A percentile compares a stretch with the other conserved stretches of the same genome.
Evolutionary conservation across 768 basidiomycete genomes (phyloP).

Genomic region (Lepiota subincarnata): DNA sequence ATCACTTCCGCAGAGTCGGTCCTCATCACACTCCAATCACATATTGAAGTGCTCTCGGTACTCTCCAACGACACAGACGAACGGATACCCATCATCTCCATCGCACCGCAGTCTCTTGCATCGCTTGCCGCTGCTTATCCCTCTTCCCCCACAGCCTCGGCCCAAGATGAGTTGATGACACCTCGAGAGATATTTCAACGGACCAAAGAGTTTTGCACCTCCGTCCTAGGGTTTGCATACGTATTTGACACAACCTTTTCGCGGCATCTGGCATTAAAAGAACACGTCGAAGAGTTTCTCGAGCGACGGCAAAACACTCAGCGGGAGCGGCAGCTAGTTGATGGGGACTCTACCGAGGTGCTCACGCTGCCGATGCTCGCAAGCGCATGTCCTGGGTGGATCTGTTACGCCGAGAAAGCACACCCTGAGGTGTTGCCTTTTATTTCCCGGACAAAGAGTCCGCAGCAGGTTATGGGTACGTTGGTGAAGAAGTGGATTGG

Average conservation of each 20-base stretch:
- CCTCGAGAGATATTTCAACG: constrained; percentile 64
- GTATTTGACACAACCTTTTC: constrained; percentile 96
- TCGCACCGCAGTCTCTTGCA: constrained; percentile 33
- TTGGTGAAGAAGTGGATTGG: constrained; percentile 90
- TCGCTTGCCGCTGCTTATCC: constrained; percentile 16
- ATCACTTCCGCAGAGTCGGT: constrained; percentile 98
- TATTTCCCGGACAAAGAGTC: constrained; percentile 83
- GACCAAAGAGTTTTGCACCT: constrained; percentile 63
- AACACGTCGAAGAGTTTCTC: constrained; percentile 76
- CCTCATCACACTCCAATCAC: constrained; percentile 93
- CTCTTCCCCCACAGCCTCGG: constrained; percentile 19
- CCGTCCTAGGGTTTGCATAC: constrained; percentile 69
- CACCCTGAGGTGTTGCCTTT: constrained; percentile 92
- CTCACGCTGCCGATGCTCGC: constrained; percentile 78
- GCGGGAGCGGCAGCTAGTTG: constrained; percentile 23
- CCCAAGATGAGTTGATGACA: constrained; percentile 21
- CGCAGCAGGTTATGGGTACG: constrained; percentile 92
- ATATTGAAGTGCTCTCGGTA: constrained; percentile 84
- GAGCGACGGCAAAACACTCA: constrained; percentile 51
- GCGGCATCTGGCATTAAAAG: constrained; percentile 76
- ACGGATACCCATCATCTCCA: constrained; percentile 72
- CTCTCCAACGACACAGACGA: constrained; percentile 51
- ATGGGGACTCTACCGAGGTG: not conserved
- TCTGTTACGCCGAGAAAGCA: constrained; percentile 98
- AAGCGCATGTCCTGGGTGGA: constrained; percentile 98